A percentile compares a stretch with the other conserved stretches of the same genome.
Evolutionary conservation across 2,329 filamentous ascomycete species (phyloP).

Genomic region (Cordyceps javanica): DNA sequence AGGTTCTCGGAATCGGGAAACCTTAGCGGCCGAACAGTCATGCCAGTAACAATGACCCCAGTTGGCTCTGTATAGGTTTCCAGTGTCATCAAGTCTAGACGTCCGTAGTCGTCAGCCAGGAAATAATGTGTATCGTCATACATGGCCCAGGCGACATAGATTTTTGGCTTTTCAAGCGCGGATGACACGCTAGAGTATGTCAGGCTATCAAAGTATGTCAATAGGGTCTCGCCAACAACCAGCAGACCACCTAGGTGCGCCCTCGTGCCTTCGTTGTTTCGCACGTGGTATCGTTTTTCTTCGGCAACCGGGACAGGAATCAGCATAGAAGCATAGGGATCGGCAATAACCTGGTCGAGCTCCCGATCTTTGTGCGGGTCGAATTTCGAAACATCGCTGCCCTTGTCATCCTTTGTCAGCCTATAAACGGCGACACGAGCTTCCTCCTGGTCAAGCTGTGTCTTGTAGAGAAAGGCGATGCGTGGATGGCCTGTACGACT

Average conservation of each 20-base stretch:
- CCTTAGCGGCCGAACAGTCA: constrained; percentile 53
- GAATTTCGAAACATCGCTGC: constrained; percentile 47
- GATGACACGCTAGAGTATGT: constrained; percentile 61
- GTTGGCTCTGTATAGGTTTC: constrained; percentile 58
- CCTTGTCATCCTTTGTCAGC: constrained; percentile 52
- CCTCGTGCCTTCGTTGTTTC: constrained; percentile 45
- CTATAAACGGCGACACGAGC: constrained; percentile 53
- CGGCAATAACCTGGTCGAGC: constrained; percentile 45
- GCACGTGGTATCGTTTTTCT: constrained; percentile 54
- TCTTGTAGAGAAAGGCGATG: constrained; percentile 54
- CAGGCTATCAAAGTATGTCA: constrained; percentile 79
- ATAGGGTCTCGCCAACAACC: constrained; percentile 70
- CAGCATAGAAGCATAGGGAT: constrained; percentile 52
- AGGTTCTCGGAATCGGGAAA: constrained; percentile 22
- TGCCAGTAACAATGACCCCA: constrained; percentile 61
- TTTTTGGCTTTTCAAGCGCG: constrained; percentile 64
- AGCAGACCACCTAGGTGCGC: constrained; percentile 64
- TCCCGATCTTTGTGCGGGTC: constrained; percentile 50
- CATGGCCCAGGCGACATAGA: constrained; percentile 88
- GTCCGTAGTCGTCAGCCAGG: constrained; percentile 88
- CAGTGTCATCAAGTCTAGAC: constrained; percentile 78
- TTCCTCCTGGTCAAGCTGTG: constrained; percentile 44
- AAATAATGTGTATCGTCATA: constrained; percentile 78
- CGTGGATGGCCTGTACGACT: constrained; percentile 53
- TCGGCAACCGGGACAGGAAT: constrained; percentile 56